Conservation (phyloP, 2,329 filamentous ascomycete genomes). For the Cercospora nicotianae region DNA sequence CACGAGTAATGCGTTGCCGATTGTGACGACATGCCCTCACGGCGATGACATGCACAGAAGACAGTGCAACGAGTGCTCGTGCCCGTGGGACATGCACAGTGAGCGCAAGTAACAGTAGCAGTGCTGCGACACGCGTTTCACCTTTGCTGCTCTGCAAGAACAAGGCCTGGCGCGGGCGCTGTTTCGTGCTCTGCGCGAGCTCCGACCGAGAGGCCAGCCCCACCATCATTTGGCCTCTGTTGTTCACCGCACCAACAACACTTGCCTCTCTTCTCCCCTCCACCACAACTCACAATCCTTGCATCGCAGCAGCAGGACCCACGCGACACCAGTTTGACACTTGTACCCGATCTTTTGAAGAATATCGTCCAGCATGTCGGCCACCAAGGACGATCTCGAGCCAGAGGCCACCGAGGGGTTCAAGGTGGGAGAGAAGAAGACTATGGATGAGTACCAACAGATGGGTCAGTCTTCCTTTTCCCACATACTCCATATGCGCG, state of each 20-base stretch:
- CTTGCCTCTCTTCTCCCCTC: neutral
- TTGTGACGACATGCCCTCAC: neutral
- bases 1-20: neutral
- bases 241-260: neutral
- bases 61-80: neutral
- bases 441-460: conserved; percentile 87
- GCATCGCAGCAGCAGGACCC: neutral
- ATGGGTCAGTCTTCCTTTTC: conserved; percentile 56
- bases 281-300: neutral
- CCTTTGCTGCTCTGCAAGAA: neutral
- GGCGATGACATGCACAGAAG: neutral
- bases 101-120: neutral
- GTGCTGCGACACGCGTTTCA: neutral
- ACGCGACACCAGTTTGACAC: neutral
- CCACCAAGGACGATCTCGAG: conserved; percentile 71
- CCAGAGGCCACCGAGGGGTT: conserved; percentile 91
- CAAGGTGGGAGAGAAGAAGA: conserved; percentile 99
- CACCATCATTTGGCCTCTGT: neutral
- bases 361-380: conserved; percentile 35
- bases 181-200: neutral
- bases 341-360: neutral
- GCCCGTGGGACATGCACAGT: neutral
- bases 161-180: neutral
- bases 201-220: neutral
- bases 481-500: neutral